Conservation (phyloP, 495 filamentous ascomycete species). For the Tuber borchii region DNA sequence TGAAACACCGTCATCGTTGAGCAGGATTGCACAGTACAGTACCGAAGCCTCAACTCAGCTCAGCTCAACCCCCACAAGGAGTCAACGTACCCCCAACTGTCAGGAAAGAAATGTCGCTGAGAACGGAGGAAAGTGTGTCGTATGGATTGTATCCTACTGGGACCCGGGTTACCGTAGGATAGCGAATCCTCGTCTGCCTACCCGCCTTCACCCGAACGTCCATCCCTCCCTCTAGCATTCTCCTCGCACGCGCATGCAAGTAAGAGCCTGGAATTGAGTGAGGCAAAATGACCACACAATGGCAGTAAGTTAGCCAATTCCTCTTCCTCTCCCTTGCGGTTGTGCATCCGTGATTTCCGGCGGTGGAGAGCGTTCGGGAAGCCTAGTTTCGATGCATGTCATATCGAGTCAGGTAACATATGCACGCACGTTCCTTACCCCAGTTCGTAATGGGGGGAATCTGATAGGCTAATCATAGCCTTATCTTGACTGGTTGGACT, state of each 20-base stretch:
- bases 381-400: not conserved
- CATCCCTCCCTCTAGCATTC: not conserved
- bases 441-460: not conserved
- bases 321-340: not conserved
- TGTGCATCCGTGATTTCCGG: not conserved
- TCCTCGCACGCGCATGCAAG: not conserved
- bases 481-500: not conserved
- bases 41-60: not conserved
- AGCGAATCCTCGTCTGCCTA: not conserved
- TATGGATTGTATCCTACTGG: not conserved
- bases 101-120: not conserved
- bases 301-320: not conserved
- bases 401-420: not conserved
- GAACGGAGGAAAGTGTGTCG: not conserved
- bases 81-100: not conserved
- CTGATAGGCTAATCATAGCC: not conserved
- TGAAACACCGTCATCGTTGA: not conserved
- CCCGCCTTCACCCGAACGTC: not conserved
- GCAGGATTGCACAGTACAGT: not conserved
- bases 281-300: not conserved
- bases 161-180: not conserved
- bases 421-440: not conserved
- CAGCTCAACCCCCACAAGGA: not conserved
- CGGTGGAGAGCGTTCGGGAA: not conserved
- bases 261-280: not conserved